Conservation (phyloP, 2,329 filamentous ascomycete species). For the Ramularia endophylla region DNA sequence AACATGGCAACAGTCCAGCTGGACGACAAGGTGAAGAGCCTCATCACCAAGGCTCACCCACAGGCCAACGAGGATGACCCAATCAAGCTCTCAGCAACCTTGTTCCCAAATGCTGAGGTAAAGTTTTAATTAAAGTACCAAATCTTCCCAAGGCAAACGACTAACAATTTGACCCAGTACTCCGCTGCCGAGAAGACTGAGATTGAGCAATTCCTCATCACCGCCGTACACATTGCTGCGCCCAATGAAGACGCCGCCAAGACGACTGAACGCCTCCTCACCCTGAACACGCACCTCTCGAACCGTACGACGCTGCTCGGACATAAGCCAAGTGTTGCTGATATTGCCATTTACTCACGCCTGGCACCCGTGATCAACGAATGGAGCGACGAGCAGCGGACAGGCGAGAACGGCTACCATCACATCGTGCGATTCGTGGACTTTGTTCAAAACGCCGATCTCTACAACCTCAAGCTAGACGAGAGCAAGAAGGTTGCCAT, state of each 20-base stretch:
- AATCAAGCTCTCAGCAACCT: slow-evolving; percentile 29
- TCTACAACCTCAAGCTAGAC: slow-evolving; percentile 63
- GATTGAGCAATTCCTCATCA: slow-evolving; percentile 82
- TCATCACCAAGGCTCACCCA: slow-evolving; percentile 31
- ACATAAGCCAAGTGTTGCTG: slow-evolving; percentile 80
- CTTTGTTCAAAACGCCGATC: slow-evolving; percentile 83
- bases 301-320: slow-evolving; percentile 86
- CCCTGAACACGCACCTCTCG: slow-evolving; percentile 80
- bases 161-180: slow-evolving; percentile 48
- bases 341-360: slow-evolving; percentile 74
- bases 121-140: not conserved
- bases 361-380: slow-evolving; percentile 68
- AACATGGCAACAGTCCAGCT: slow-evolving; percentile 28
- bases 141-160: slow-evolving; percentile 9
- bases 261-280: slow-evolving; percentile 60
- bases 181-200: slow-evolving; percentile 74
- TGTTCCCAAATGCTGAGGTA: slow-evolving; percentile 30
- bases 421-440: slow-evolving; percentile 88
- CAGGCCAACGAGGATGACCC: slow-evolving; percentile 28
- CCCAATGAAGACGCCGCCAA: slow-evolving; percentile 53
- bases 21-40: slow-evolving; percentile 28
- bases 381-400: slow-evolving; percentile 82
- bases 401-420: slow-evolving; percentile 81
- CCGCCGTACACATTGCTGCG: slow-evolving; percentile 62
- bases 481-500: slow-evolving; percentile 71